Evolutionary conservation across 2,329 filamentous ascomycete genomes (phyloP).

Genomic region (Aspergillus ustus): DNA sequence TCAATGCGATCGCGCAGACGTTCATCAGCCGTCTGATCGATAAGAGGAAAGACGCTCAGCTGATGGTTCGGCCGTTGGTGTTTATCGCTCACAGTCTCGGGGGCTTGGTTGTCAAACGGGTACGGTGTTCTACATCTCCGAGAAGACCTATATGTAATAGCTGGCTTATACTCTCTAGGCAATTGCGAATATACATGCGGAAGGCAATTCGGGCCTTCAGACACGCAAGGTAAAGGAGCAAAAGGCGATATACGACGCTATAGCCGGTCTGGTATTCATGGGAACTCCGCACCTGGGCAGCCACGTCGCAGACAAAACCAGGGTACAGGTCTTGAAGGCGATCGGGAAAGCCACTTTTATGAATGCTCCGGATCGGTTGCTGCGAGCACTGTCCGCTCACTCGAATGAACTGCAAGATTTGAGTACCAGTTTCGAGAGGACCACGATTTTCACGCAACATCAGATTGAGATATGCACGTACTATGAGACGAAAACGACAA

Average conservation of each 20-base stretch:
- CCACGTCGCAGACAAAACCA: background rate
- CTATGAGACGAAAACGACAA: background rate
- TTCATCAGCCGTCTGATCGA: background rate
- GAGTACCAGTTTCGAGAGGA: background rate
- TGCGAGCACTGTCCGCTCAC: background rate
- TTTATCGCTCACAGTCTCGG: background rate
- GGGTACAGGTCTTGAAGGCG: background rate
- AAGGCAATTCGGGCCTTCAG: background rate
- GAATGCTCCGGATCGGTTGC: background rate
- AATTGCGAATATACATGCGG: background rate
- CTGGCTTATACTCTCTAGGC: background rate
- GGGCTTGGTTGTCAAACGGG: background rate
- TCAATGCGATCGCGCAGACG: background rate
- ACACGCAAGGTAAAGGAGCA: background rate
- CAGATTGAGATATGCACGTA: background rate
- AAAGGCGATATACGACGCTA: background rate
- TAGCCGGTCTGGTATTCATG: background rate
- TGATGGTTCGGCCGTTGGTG: background rate
- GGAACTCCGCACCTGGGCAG: background rate
- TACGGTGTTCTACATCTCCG: background rate
- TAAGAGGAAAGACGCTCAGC: background rate
- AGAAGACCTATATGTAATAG: background rate
- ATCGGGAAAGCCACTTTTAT: background rate
- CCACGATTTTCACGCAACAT: background rate
- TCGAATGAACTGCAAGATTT: constrained; percentile 1